These are phyloP conservation scores for Cytospora chrysosperma DNA, from an alignment of 2,329 filamentous ascomycete species.

Conservation along the genomic window DNA sequence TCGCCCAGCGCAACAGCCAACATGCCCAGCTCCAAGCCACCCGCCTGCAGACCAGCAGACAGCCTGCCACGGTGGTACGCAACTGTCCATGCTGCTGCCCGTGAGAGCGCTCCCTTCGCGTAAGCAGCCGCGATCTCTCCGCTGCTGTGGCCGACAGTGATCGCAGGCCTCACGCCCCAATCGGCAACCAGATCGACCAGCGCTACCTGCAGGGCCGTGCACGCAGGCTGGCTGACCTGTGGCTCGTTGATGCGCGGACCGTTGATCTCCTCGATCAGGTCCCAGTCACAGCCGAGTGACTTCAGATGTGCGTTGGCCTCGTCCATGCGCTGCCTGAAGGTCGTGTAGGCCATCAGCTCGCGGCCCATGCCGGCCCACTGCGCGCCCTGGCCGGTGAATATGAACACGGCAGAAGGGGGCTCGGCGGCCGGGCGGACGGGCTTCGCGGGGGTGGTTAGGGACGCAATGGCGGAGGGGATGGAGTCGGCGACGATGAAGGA, in stretches of 20 bases:
- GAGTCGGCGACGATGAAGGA: background rate
- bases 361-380: conserved; percentile 35
- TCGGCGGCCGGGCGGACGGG: background rate
- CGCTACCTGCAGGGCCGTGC: conserved; percentile 38
- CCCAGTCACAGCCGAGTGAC: conserved; percentile 30
- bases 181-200: conserved; percentile 33
- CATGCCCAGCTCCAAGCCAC: conserved; percentile 12
- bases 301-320: conserved; percentile 26
- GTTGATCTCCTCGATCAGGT: conserved; percentile 31
- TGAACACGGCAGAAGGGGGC: conserved; percentile 25
- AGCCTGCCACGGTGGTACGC: conserved; percentile 26
- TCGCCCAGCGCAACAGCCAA: conserved; percentile 4
- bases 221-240: conserved; percentile 31
- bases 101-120: conserved; percentile 25
- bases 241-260: conserved; percentile 30
- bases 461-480: background rate
- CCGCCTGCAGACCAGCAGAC: conserved; percentile 16
- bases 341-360: conserved; percentile 26
- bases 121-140: conserved; percentile 32
- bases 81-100: conserved; percentile 23
- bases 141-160: conserved; percentile 28
- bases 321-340: conserved; percentile 27
- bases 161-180: conserved; percentile 25
- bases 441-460: background rate
- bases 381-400: conserved; percentile 38